These are phyloP conservation scores for Cardiosporidium cionae DNA, from an alignment of 169 alveolate genomes.

Conservation along the genomic window DNA sequence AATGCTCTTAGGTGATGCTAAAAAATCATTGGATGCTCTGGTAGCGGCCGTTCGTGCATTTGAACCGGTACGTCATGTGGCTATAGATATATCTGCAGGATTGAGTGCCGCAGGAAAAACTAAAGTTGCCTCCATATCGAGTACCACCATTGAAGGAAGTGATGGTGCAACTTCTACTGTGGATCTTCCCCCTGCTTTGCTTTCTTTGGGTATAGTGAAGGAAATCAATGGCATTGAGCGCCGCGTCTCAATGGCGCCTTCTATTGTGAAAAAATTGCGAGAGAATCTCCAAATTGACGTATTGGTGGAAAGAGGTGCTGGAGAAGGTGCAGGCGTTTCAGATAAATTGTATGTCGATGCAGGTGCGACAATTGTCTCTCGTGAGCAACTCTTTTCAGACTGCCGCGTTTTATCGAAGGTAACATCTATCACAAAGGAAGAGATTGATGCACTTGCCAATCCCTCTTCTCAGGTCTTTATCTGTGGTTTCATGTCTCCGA, in stretches of 20 bases:
- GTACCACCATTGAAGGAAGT: background rate
- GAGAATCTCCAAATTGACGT: background rate
- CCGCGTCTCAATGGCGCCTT: constrained; percentile 12
- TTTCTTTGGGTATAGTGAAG: constrained; percentile 1
- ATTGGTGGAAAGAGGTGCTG: background rate
- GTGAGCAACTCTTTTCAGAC: background rate
- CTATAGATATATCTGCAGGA: no score
- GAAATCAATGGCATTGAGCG: background rate
- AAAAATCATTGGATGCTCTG: constrained; percentile 40
- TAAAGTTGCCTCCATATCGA: background rate
- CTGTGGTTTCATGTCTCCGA: background rate
- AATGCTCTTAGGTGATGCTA: constrained; percentile 77
- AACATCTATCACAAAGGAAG: background rate
- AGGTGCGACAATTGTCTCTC: background rate
- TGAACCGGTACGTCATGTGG: background rate
- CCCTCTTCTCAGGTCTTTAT: background rate
- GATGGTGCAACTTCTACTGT: background rate
- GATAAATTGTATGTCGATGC: background rate
- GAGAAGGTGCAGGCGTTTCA: background rate
- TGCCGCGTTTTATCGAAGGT: background rate
- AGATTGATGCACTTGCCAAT: background rate
- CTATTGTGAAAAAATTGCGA: background rate
- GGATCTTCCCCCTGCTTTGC: background rate
- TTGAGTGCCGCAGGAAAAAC: background rate
- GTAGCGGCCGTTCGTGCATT: constrained; percentile 24